A percentile compares a stretch with the other conserved stretches of the same genome.
phyloP scores from a whole-genome alignment of 805 yeast genomes.

The Starmerella bacillaris region DNA sequence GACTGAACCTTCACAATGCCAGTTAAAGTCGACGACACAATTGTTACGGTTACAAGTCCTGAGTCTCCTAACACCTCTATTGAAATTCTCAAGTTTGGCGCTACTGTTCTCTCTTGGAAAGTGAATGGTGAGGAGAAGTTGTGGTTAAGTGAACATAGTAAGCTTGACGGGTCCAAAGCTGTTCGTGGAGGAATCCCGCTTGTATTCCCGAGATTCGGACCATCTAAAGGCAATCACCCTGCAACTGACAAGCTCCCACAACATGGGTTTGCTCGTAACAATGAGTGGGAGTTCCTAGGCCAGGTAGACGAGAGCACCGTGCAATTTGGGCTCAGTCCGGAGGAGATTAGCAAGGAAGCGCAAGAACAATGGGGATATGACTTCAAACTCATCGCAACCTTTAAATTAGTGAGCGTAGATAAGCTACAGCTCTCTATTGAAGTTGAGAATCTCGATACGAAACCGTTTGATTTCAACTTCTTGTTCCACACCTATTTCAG shows the following conservation, averaged over 20 bases:
- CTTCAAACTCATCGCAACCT: slow-evolving; percentile 58
- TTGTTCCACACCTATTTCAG: slow-evolving; percentile 79
- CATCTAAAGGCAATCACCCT: slow-evolving; percentile 20
- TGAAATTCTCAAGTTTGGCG: slow-evolving; percentile 70
- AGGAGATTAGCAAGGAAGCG: slow-evolving; percentile 47
- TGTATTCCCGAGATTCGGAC: slow-evolving; percentile 81
- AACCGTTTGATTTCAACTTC: slow-evolving; percentile 73
- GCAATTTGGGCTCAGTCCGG: slow-evolving; percentile 84
- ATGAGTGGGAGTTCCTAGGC: slow-evolving; percentile 87
- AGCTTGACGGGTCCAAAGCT: slow-evolving; percentile 78
- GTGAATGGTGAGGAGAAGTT: slow-evolving; percentile 57
- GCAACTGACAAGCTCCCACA: slow-evolving; percentile 56
- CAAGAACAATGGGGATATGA: slow-evolving; percentile 47
- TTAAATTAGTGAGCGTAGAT: slow-evolving; percentile 37
- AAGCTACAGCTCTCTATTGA: slow-evolving; percentile 39
- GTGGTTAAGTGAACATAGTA: slow-evolving; percentile 49
- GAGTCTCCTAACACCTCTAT: slow-evolving; percentile 22
- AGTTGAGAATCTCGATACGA: slow-evolving; percentile 42
- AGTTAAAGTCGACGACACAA: slow-evolving; percentile 7
- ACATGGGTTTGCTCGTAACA: slow-evolving; percentile 88
- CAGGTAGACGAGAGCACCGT: slow-evolving; percentile 52
- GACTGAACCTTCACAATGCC: slow-evolving; percentile 9
- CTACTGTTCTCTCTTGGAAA: slow-evolving; percentile 73
- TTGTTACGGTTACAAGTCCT: slow-evolving; percentile 14
- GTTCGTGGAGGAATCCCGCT: slow-evolving; percentile 96